These are phyloP conservation scores for Agroathelia rolfsii DNA, from an alignment of 1,284 basidiomycete species.

Conservation along the genomic window DNA sequence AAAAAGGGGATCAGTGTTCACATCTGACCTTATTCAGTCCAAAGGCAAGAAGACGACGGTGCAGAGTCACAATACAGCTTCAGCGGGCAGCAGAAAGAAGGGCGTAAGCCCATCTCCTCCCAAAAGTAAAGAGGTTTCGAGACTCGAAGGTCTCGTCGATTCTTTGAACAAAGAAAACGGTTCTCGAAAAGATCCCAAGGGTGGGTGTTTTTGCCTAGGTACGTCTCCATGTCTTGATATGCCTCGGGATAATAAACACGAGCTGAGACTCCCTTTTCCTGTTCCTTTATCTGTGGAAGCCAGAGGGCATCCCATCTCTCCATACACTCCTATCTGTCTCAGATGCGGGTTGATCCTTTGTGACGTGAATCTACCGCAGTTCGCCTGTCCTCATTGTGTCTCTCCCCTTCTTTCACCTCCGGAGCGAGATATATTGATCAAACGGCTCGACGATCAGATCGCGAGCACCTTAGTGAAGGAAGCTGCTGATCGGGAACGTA, in stretches of 20 bases:
- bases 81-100: slow-evolving; percentile 12
- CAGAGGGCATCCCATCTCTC: slow-evolving; percentile 43
- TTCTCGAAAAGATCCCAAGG: slow-evolving; percentile 38
- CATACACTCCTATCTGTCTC: slow-evolving; percentile 44
- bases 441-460: slow-evolving; percentile 34
- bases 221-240: slow-evolving; percentile 8
- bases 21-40: slow-evolving; percentile 39
- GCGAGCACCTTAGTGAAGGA: slow-evolving; percentile 35
- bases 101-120: slow-evolving; percentile 15
- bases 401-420: slow-evolving; percentile 26
- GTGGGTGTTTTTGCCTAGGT: slow-evolving; percentile 66
- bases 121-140: slow-evolving; percentile 33
- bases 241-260: slow-evolving; percentile 1
- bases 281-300: slow-evolving; percentile 28
- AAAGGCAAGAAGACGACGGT: slow-evolving; percentile 16
- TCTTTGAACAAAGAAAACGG: slow-evolving; percentile 23
- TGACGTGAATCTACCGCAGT: slow-evolving; percentile 41
- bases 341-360: slow-evolving; percentile 57
- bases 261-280: not conserved
- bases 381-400: slow-evolving; percentile 48
- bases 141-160: slow-evolving; percentile 31
- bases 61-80: slow-evolving; percentile 16
- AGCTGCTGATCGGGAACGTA: slow-evolving; percentile 34
- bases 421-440: slow-evolving; percentile 27
- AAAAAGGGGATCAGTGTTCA: too few species aligned